A percentile compares a stretch with the other conserved stretches of the same genome.
phyloP scores from a whole-genome alignment of 73 alveolate genomes.

The Tetrahymena elliotti region DNA sequence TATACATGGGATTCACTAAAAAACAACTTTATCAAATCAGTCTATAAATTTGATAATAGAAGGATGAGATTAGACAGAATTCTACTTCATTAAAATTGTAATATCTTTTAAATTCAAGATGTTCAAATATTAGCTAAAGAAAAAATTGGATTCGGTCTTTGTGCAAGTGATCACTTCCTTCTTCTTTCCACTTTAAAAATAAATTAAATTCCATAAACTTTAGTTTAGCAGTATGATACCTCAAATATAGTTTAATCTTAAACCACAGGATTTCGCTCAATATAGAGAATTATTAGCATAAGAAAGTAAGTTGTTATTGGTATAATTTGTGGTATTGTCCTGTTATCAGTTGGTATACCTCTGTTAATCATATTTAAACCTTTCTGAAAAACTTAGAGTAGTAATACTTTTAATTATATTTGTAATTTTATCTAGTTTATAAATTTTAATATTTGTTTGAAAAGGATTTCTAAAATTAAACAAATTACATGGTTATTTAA shows the following conservation, averaged over 20 bases:
- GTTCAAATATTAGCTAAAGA: not conserved
- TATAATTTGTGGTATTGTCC: not conserved
- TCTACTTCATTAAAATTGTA: not conserved
- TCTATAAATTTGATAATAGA: conserved; percentile 13
- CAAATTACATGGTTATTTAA: no score
- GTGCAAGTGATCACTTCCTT: not conserved
- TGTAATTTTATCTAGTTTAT: no score
- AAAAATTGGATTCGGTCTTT: not conserved
- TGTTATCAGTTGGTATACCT: not conserved
- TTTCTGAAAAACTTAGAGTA: no score
- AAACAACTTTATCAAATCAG: conserved; percentile 2
- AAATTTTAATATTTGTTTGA: no score
- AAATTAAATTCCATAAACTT: not conserved
- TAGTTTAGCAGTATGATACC: not conserved
- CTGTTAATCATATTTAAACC: not conserved
- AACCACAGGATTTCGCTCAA: not conserved
- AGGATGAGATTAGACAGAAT: conserved; percentile 43
- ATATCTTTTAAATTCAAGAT: not conserved
- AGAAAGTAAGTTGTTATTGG: not conserved
- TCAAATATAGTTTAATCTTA: not conserved
- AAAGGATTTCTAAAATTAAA: no score
- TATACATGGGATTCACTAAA: conserved; percentile 7
- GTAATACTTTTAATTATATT: no score
- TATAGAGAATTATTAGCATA: not conserved
- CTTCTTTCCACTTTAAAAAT: not conserved